phyloP scores from a whole-genome alignment of 352 stramenopile genomes.

The Globisporangium canariense region DNA sequence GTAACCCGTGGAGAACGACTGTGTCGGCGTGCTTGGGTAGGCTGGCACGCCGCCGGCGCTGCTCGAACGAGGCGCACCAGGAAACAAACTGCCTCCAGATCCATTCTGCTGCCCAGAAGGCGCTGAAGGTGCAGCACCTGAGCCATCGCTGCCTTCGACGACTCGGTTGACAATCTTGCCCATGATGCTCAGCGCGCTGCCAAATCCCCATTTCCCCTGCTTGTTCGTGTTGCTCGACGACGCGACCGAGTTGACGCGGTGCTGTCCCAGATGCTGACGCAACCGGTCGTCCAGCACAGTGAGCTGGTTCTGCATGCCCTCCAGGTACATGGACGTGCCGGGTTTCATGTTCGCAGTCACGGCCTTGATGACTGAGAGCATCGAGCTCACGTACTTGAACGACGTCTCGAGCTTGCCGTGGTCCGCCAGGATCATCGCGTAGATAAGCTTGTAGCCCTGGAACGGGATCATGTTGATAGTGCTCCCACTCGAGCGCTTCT shows the following conservation, averaged over 20 bases:
- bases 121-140: conserved; percentile 8
- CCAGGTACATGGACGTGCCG: conserved; percentile 81
- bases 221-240: conserved; percentile 37
- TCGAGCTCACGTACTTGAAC: conserved; percentile 87
- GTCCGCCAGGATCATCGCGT: conserved; percentile 82
- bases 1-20: conserved; percentile 13
- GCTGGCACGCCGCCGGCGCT: conserved; percentile 19
- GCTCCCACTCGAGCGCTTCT: conserved; percentile 52
- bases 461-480: conserved; percentile 76
- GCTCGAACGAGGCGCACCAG: conserved; percentile 25
- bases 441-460: conserved; percentile 89
- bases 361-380: conserved; percentile 72
- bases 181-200: conserved; percentile 82
- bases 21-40: conserved; percentile 26
- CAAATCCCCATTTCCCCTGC: conserved; percentile 77
- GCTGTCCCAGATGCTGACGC: conserved; percentile 80
- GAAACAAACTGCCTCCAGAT: conserved; percentile 32
- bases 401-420: conserved; percentile 78
- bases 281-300: conserved; percentile 83
- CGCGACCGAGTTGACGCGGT: conserved; percentile 64
- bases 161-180: conserved; percentile 86
- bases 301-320: conserved; percentile 86
- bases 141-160: conserved; percentile 68
- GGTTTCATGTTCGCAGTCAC: conserved; percentile 80
- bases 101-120: conserved; percentile 10